Evolutionary conservation across 2,329 filamentous ascomycete genomes (phyloP), one percentile per base, ranked within the genome.

Genomic region (Lasiodiplodia theobromae): DNA sequence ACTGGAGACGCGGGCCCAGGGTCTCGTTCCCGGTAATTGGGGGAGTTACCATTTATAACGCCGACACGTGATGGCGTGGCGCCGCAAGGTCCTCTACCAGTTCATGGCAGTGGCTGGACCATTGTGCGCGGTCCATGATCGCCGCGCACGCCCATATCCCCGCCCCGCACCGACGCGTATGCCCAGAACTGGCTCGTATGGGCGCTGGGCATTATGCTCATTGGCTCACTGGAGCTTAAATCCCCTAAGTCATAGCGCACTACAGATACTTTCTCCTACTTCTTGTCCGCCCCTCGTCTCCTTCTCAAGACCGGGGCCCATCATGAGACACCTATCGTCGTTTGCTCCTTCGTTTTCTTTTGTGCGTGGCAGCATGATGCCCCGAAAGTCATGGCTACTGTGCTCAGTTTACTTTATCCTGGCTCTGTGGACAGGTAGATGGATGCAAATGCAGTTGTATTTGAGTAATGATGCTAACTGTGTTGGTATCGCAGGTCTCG

Each of bases 21-120:
- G 56, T 25, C 56, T 60, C 56, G 56, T 37, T 44, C 28, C 56
- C 56, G 56, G 37, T 60, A 60, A 60, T 60, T 60, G 56, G 37
- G 37, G 34, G 12, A 38, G 28, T 25, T 31, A n/a, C 57, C 57
- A 47, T 60, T 23, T 47, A 47, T 47, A 60, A 16, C 37, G n/a
- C 57, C 21, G 23, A 38, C 57, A 60, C 37, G 56, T 58, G 56
- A 25, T 37, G 10, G 18, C 5, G 56, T 12, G 57, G 37, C 57
- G 53, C 25, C 53, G 53, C 53, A 28, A 28, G 53, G 53, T 56
- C 25, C 53, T 11, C 25, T 11, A 2, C 53, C 31, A n/a, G 54
- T 16, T 37, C 54, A 18, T 23, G 38, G 54, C 54, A 37, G n/a
- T 21, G 54, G 54, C 25, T 63, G 58, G 34, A 63, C 21, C 58